Evolutionary conservation across 1,284 basidiomycete genomes (phyloP), one percentile per base, ranked within the genome.

Genomic region (Ceratorhiza oryzae-sativae): DNA sequence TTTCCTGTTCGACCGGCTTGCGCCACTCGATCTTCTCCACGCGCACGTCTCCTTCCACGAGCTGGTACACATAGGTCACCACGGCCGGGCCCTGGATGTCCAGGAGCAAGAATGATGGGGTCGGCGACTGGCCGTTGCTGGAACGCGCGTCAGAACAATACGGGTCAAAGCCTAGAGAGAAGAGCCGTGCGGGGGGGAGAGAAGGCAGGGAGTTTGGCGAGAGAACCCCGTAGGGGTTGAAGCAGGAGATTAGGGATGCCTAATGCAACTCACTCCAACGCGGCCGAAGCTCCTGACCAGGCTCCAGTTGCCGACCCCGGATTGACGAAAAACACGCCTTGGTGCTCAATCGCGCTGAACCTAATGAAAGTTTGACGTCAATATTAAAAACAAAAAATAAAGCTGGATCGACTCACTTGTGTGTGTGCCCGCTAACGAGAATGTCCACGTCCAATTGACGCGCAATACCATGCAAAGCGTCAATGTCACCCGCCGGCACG

Each of bases 361-460:
- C 93, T 95, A 78, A 13, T 71, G 42, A 62, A 41, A 1, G 45
- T 41, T 39, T 30, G 27, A 36, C 23, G 27, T 48, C 58, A 39
- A 23, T 27, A 1, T 12, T 10, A 13, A 41, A 30, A 9, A 13
- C 13, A 27, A n/a, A 46, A 63, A 23, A 55, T 51, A 13, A 25
- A 13, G 36, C 36, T 34, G 20, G 25, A 41, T 18, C 6, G 61
- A 84, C 91, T 80, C 78, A 95, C 95, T 88, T 89, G 81, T 98
- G 96, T 0, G 97, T 99, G 77, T 95, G 94, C 0, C 97, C 97
- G 1, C 91, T 95, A 23, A 99, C 82, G 27, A 99, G 84, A 0
- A 99, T 94, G 77, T 99, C 97, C 9, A 98, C 97, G 79, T 98
- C 95, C 92, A 99, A 94, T 80, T 97, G 94, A n/a, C 79, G 68